Evolutionary conservation across 2,329 filamentous ascomycete genomes (phyloP).

Genomic region (Monilinia vaccinii-corymbosi): DNA sequence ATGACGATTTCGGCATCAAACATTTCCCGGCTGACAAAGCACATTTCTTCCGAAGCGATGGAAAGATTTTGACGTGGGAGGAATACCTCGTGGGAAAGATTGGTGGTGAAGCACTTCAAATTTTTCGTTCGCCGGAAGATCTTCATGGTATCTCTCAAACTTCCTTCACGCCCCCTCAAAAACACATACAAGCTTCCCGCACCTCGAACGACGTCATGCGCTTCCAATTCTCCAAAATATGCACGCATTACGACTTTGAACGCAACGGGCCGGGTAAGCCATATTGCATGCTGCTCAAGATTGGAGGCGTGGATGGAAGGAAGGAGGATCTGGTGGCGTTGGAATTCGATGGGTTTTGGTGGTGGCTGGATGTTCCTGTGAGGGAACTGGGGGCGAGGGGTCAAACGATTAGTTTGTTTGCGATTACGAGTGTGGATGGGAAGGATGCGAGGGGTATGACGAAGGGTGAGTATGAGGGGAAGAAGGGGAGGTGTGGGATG

Average conservation of each 20-base stretch:
- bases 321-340: slow-evolving; percentile 62
- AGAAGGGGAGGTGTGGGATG: slow-evolving; percentile 27
- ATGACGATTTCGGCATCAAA: slow-evolving; percentile 70
- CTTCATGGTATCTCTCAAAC: slow-evolving; percentile 44
- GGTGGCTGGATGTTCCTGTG: slow-evolving; percentile 68
- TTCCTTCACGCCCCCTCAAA: slow-evolving; percentile 52
- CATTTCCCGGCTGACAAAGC: slow-evolving; percentile 66
- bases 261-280: slow-evolving; percentile 55
- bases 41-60: slow-evolving; percentile 69
- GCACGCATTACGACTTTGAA: slow-evolving; percentile 74
- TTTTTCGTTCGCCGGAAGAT: slow-evolving; percentile 37
- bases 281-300: slow-evolving; percentile 60
- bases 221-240: slow-evolving; percentile 73
- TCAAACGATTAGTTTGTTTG: slow-evolving; percentile 55
- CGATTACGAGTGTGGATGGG: slow-evolving; percentile 43
- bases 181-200: slow-evolving; percentile 46
- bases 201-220: slow-evolving; percentile 51
- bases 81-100: slow-evolving; percentile 65
- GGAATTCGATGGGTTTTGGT: slow-evolving; percentile 68
- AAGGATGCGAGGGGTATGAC: slow-evolving; percentile 26
- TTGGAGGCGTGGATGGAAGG: slow-evolving; percentile 56
- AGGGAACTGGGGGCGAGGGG: slow-evolving; percentile 59
- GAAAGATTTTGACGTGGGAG: slow-evolving; percentile 62
- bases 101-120: slow-evolving; percentile 38
- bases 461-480: slow-evolving; percentile 22